Base-by-base conservation (phyloP, 1,284 basidiomycete genomes). In the Vanrija sp. region DNA sequence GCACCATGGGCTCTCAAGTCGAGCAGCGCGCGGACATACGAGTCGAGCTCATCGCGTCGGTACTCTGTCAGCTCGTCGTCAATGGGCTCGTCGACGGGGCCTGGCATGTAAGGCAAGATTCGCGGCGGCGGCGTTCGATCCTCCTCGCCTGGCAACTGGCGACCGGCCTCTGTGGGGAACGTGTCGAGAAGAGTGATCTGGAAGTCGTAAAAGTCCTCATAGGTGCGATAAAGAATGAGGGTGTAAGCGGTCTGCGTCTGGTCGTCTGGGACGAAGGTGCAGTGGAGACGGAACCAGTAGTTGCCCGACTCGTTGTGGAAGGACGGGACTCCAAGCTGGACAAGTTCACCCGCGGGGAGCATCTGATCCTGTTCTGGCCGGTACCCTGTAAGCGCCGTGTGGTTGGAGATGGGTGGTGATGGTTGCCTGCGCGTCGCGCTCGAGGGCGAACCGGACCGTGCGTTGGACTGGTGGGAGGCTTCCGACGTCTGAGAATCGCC, bases 131-230 rank as follows among this genome's bases (percentile, higher is more conserved):
- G 66, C 35, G 59, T 48, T 16, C 49, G 51, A 27, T 72, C 66
- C 27, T 76, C 77, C 27, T 49, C 39, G 18, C 75, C 75, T 1
- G 71, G 66, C 46, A 62, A 55, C 50, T 66, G 64, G 39, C 88
- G 82, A 8, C 94, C 94, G 16, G 91, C 94, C 77, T 98, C 94
- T 48, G 82, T 80, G 5, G 92, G 92, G 75, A 95, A 96, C 0
- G 82, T 80, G 49, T 92, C 84, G 56, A 97, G 82, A 36, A 99
- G 82, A 9, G 83, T 80, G 51, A 96, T 88, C 69, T 99, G 96
- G 74, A 98, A 98, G 66, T 95, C 91, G 78, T 95, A 96, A 75
- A 99, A 99, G 74, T 99, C 94, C 68, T 96, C 89, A 79, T 99
- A 99, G 16, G 91, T 85, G 47, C 96, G 85, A 77, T 96, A 98